These are phyloP conservation scores for Tremella yokohamensis DNA, from an alignment of 768 basidiomycete genomes.

Conservation along the genomic window DNA sequence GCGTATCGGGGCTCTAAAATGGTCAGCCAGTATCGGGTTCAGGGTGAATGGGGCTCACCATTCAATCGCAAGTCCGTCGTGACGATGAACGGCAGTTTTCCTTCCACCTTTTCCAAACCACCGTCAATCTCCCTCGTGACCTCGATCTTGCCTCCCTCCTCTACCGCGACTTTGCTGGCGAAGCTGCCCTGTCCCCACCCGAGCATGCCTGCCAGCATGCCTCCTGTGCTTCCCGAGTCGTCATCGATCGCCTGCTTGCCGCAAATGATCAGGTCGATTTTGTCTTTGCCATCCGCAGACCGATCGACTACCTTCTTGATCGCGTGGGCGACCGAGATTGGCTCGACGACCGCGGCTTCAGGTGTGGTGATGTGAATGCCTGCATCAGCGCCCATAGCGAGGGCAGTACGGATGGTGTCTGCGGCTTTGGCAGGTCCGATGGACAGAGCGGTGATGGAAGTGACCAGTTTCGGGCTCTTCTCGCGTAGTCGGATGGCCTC, in stretches of 20 bases:
- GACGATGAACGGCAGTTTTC: slow-evolving; percentile 74
- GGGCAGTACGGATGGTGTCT: slow-evolving; percentile 89
- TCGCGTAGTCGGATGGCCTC: slow-evolving; percentile 95
- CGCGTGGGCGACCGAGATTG: slow-evolving; percentile 83
- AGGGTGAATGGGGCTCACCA: slow-evolving; percentile 54
- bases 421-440: slow-evolving; percentile 85
- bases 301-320: slow-evolving; percentile 70
- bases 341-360: slow-evolving; percentile 71
- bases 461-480: slow-evolving; percentile 56
- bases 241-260: slow-evolving; percentile 99
- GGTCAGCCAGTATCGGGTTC: slow-evolving; percentile 3
- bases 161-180: slow-evolving; percentile 76
- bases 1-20: slow-evolving; percentile 86
- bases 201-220: slow-evolving; percentile 91
- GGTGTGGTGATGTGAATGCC: slow-evolving; percentile 85
- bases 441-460: slow-evolving; percentile 86
- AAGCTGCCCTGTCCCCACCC: slow-evolving; percentile 93
- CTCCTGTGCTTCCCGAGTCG: slow-evolving; percentile 90
- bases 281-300: slow-evolving; percentile 50
- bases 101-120: slow-evolving; percentile 76
- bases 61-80: slow-evolving; percentile 89
- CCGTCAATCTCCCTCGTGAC: slow-evolving; percentile 93
- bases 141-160: slow-evolving; percentile 62
- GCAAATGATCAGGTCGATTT: slow-evolving; percentile 82
- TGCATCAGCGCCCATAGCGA: slow-evolving; percentile 96